Base-by-base conservation (phyloP, 2,329 filamentous ascomycete species). In the Amesomyces nigricolor region DNA sequence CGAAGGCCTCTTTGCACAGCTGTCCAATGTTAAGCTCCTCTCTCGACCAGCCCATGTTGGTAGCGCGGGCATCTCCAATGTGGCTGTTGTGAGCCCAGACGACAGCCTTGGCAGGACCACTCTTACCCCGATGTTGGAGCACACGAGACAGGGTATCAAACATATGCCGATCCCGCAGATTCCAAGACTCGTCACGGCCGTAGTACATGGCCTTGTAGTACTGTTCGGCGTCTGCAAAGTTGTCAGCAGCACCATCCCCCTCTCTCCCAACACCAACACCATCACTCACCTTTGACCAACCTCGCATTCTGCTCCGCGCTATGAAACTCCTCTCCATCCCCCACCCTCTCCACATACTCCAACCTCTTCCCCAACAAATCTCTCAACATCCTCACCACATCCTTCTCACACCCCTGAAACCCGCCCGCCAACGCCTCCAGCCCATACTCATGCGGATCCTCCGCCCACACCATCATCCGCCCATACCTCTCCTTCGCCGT, bases 31-130 rank as follows among this genome's bases (percentile, higher is more conserved):
- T 80, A 47, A 78, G 63, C 63, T 79, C 75, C 7, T 71, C 71
- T 16, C 70, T 65, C 3, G 67, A 63, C 35, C 63, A 66, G 9
- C 75, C 73, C 76, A 78, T 78, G 53, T 71, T 73, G 5, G 76
- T 79, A 35, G 71, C 73, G 14, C 77, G 70, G n/a, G 77, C 77
- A 60, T 80, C 78, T n/a, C 77, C 78, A 10, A 78, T 64, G 48
- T 80, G 78, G 48, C 72, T 76, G 56, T 78, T 79, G 59, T 79
- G 77, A 26, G 78, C 77, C 77, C 77, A 81, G 10, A 80, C 73
- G 4, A 80, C 71, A 0, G 74, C 76, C 56, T 78, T 79, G 10
- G 66, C 66, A 1, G 67, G 48, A 64, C 1, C 64, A 50, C 32
- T 30, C 11, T 39, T 45, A 1, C 68, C 67, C 35, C 72, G 72